Conservation (phyloP, 2,329 filamentous ascomycete genomes). For the Colletotrichum sp. region DNA sequence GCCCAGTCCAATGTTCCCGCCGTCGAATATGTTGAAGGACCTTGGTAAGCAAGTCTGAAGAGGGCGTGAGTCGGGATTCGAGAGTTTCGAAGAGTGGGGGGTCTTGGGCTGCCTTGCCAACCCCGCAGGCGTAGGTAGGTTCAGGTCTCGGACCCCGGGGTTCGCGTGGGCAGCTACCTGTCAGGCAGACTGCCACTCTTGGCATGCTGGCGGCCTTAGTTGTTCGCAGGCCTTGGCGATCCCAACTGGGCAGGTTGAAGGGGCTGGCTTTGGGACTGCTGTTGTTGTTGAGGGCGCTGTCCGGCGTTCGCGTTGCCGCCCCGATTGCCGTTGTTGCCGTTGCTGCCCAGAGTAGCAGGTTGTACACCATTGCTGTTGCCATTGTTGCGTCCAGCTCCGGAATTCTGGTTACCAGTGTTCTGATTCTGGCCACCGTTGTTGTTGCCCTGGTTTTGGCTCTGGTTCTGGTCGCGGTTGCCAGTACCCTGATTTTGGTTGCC, state of each 20-base stretch:
- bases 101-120: not conserved
- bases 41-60: not conserved
- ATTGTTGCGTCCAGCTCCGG: not conserved
- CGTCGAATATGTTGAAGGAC: not conserved
- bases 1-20: not conserved
- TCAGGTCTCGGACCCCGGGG: not conserved
- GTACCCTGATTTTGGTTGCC: not conserved
- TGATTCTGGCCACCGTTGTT: not conserved
- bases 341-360: not conserved
- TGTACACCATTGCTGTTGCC: not conserved
- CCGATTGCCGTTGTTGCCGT: not conserved
- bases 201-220: not conserved
- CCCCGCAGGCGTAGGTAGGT: not conserved
- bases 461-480: not conserved
- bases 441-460: not conserved
- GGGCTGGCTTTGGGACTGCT: not conserved
- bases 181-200: not conserved
- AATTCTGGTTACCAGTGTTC: not conserved
- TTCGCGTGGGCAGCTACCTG: not conserved
- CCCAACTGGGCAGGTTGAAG: not conserved
- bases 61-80: not conserved
- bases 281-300: not conserved
- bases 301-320: not conserved
- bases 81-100: not conserved
- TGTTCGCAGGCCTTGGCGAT: not conserved